These are phyloP conservation scores for Blastobotrys arbuscula DNA, from an alignment of 1,139 yeast genomes.

Conservation along the genomic window DNA sequence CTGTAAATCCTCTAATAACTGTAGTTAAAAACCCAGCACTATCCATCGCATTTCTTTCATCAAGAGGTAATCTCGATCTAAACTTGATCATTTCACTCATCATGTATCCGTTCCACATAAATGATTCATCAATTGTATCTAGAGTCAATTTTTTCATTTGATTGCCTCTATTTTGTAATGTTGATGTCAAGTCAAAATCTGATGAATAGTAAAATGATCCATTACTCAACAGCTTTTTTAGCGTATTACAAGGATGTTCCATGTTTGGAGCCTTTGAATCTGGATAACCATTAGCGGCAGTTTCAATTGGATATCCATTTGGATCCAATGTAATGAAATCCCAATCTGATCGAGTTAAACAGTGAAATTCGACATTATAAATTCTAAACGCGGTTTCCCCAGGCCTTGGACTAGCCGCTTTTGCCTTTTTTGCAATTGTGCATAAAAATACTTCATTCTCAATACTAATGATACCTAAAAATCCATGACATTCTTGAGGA, in stretches of 20 bases:
- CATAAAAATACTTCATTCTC: constrained; percentile 67
- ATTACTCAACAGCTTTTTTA: constrained; percentile 69
- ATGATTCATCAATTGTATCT: constrained; percentile 54
- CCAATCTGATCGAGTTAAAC: constrained; percentile 69
- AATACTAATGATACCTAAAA: constrained; percentile 74
- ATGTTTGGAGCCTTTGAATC: constrained; percentile 29
- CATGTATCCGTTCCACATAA: constrained; percentile 96
- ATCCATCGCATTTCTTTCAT: constrained; percentile 56
- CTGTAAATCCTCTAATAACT: constrained; percentile 92
- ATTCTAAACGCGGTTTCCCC: constrained; percentile 78
- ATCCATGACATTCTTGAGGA: constrained; percentile 63
- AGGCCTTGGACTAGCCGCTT: constrained; percentile 80
- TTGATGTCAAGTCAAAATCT: constrained; percentile 84
- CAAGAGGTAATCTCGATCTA: constrained; percentile 61
- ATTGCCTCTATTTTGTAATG: constrained; percentile 50
- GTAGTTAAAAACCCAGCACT: constrained; percentile 78
- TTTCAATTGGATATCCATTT: constrained; percentile 53
- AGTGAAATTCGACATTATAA: constrained; percentile 76
- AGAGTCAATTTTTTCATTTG: constrained; percentile 39
- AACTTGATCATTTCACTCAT: constrained; percentile 76
- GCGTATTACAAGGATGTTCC: constrained; percentile 80
- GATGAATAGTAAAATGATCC: constrained; percentile 92
- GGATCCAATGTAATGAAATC: constrained; percentile 66
- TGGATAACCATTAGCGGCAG: constrained; percentile 24
- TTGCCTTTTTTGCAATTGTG: constrained; percentile 65